These are phyloP conservation scores for Gaeumannomyces tritici DNA, from an alignment of 2,329 filamentous ascomycete species.

Conservation along the genomic window DNA sequence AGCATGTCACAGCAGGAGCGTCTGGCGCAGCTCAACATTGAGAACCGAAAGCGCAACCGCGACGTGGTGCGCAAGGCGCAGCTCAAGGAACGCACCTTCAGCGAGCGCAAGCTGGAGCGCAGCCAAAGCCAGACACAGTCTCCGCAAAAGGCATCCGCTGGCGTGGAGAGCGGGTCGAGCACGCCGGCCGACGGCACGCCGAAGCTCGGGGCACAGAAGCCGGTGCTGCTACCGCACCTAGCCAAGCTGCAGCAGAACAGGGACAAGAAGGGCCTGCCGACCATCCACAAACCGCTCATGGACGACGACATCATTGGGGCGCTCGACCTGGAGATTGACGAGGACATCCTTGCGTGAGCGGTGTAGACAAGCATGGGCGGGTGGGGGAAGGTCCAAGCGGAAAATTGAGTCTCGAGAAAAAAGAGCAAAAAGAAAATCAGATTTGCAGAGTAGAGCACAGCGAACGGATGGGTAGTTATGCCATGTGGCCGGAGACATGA, in stretches of 20 bases:
- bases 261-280: conserved; percentile 52
- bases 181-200: conserved; percentile 43
- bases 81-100: conserved; percentile 64
- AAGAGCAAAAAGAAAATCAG: background rate
- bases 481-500: background rate
- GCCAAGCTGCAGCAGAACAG: conserved; percentile 38
- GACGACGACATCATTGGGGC: conserved; percentile 89
- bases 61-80: conserved; percentile 88
- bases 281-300: conserved; percentile 69
- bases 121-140: conserved; percentile 38
- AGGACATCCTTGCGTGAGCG: conserved; percentile 51
- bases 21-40: conserved; percentile 71
- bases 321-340: conserved; percentile 84
- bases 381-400: background rate
- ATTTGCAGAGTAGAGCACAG: background rate
- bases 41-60: conserved; percentile 76
- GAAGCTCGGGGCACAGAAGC: conserved; percentile 31
- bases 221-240: conserved; percentile 38
- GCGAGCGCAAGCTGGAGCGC: conserved; percentile 50
- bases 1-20: conserved; percentile 60
- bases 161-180: conserved; percentile 35
- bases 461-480: background rate
- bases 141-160: conserved; percentile 32
- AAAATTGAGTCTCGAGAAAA: background rate
- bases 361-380: background rate